Conservation (phyloP, 2,329 filamentous ascomycete genomes). For the Cladosporium sp. region DNA sequence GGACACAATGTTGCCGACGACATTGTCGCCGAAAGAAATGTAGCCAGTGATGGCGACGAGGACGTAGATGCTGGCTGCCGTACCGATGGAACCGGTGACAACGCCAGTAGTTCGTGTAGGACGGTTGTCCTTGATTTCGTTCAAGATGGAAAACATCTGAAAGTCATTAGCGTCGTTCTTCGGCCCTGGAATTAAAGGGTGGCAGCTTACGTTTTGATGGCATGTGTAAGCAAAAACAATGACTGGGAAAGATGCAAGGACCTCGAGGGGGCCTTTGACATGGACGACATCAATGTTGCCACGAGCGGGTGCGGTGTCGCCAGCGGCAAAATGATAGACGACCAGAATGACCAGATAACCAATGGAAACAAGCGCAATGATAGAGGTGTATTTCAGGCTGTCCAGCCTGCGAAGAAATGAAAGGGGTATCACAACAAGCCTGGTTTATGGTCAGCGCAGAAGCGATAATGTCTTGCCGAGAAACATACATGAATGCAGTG, state of each 20-base stretch:
- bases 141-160: constrained; percentile 97
- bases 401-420: constrained; percentile 88
- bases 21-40: constrained; percentile 84
- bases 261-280: constrained; percentile 74
- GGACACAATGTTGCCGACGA: constrained; percentile 86
- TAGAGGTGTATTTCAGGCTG: constrained; percentile 93
- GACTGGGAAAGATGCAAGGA: constrained; percentile 82
- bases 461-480: constrained; percentile 1
- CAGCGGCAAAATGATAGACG: constrained; percentile 79
- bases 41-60: constrained; percentile 94
- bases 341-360: constrained; percentile 90
- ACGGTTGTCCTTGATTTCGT: constrained; percentile 84
- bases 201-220: constrained; percentile 76
- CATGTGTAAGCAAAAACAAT: constrained; percentile 99
- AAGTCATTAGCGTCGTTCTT: not conserved
- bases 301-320: constrained; percentile 69
- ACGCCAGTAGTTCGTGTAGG: constrained; percentile 74
- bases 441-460: constrained; percentile 27
- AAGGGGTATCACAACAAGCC: constrained; percentile 86
- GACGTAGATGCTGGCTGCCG: constrained; percentile 80
- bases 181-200: too few species aligned
- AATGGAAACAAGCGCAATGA: constrained; percentile 87
- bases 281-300: constrained; percentile 69
- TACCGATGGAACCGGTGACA: constrained; percentile 77
- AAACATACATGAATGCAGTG: constrained; percentile 80